Conservation (phyloP, 768 basidiomycete species). For the Suillus discolor region DNA sequence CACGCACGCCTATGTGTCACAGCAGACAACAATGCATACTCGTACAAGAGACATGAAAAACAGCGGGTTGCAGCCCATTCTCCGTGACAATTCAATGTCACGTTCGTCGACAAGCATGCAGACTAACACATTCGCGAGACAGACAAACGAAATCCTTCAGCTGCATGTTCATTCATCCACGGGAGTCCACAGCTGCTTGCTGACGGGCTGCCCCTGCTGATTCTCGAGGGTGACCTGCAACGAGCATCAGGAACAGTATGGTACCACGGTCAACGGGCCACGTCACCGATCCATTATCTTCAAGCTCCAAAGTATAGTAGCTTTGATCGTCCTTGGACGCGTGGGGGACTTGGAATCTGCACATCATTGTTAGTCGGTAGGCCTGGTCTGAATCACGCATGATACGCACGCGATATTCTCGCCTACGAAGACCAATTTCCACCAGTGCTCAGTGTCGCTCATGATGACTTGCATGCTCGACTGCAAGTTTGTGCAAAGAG, state of each 20-base stretch:
- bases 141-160: background rate
- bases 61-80: background rate
- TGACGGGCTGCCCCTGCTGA: fast-evolving
- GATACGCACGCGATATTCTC: too few relatives aligned
- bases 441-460: too few relatives aligned
- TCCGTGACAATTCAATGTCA: background rate
- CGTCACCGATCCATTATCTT: background rate
- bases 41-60: background rate
- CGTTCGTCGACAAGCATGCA: background rate
- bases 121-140: background rate
- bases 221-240: background rate
- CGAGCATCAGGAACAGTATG: background rate
- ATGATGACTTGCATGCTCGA: background rate
- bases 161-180: background rate
- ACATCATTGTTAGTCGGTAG: background rate
- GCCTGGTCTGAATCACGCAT: background rate
- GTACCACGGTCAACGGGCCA: background rate
- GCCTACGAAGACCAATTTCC: too few relatives aligned
- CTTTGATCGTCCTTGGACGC: too few relatives aligned
- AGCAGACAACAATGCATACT: background rate
- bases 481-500: too few relatives aligned
- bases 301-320: background rate
- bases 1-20: background rate
- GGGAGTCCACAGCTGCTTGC: background rate
- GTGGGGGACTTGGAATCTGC: background rate